Conservation (phyloP, 805 yeast species). For the Soucietia sequanensis region DNA sequence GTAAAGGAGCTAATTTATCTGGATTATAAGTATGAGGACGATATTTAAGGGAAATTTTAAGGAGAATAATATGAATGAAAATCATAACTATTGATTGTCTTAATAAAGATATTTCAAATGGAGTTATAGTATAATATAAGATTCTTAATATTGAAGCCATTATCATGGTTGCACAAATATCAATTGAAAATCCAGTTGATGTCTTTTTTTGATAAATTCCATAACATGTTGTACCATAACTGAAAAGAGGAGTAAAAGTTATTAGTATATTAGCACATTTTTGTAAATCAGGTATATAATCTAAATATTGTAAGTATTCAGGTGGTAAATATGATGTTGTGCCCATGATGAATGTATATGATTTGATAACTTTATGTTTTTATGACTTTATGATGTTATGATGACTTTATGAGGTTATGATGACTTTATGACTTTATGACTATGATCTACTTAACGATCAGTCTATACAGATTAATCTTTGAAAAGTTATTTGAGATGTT, state of each 20-base stretch:
- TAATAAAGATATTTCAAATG: conserved; percentile 76
- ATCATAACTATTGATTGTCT: conserved; percentile 85
- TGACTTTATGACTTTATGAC: no score
- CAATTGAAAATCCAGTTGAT: conserved; percentile 82
- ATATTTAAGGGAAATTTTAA: conserved; percentile 60
- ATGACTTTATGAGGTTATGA: no score
- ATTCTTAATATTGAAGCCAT: conserved; percentile 72
- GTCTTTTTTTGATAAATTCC: conserved; percentile 63
- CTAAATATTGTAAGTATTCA: conserved; percentile 20
- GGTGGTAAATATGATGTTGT: conserved; percentile 9
- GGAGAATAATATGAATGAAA: conserved; percentile 65
- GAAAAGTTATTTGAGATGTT: no score
- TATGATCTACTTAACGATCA: no score
- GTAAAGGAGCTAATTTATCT: conserved; percentile 26
- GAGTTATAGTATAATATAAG: conserved; percentile 73
- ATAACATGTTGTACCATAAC: conserved; percentile 81
- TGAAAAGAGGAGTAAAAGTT: conserved; percentile 78
- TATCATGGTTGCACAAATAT: conserved; percentile 89
- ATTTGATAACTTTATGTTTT: no score
- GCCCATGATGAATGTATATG: no score
- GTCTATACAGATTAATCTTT: no score
- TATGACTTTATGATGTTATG: no score
- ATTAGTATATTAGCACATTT: conserved; percentile 62
- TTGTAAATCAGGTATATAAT: conserved; percentile 39
- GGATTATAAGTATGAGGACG: conserved; percentile 43